phyloP scores from a whole-genome alignment of 768 basidiomycete species.

The Hygrophorus russula region DNA sequence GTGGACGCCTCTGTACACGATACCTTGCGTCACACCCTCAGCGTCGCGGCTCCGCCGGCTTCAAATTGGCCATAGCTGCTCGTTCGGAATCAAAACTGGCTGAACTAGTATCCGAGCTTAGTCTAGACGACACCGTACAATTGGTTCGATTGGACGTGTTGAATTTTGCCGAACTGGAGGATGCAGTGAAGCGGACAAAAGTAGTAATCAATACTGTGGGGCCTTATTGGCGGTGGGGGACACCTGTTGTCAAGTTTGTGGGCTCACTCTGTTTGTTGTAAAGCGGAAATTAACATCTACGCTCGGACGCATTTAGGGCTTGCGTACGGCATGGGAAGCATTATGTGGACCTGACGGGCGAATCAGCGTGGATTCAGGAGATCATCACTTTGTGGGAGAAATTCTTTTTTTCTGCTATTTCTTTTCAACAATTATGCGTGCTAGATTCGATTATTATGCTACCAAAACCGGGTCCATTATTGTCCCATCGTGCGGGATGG shows the following conservation, averaged over 20 bases:
- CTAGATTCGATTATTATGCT: slow-evolving; percentile 63
- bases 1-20: slow-evolving; percentile 54
- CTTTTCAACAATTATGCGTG: slow-evolving; percentile 8
- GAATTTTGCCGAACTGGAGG: slow-evolving; percentile 38
- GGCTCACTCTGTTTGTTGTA: background rate
- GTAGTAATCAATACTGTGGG: slow-evolving; percentile 75
- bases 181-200: slow-evolving; percentile 40
- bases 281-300: background rate
- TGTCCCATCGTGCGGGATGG: slow-evolving; percentile 68
- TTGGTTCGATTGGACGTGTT: slow-evolving; percentile 51
- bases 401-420: slow-evolving; percentile 1
- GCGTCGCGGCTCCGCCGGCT: slow-evolving; percentile 41
- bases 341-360: slow-evolving; percentile 81
- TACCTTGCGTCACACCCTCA: slow-evolving; percentile 62
- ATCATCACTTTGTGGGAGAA: slow-evolving; percentile 46
- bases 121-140: slow-evolving; percentile 30
- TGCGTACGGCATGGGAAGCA: slow-evolving; percentile 68
- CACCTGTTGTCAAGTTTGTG: slow-evolving; percentile 56
- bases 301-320: slow-evolving; percentile 28
- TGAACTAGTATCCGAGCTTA: slow-evolving; percentile 34
- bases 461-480: slow-evolving; percentile 63
- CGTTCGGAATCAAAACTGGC: slow-evolving; percentile 55
- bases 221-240: slow-evolving; percentile 63
- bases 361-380: slow-evolving; percentile 51
- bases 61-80: slow-evolving; percentile 61